Conservation (phyloP, 140 eudicot genomes). For the Flaveria floridana region DNA sequence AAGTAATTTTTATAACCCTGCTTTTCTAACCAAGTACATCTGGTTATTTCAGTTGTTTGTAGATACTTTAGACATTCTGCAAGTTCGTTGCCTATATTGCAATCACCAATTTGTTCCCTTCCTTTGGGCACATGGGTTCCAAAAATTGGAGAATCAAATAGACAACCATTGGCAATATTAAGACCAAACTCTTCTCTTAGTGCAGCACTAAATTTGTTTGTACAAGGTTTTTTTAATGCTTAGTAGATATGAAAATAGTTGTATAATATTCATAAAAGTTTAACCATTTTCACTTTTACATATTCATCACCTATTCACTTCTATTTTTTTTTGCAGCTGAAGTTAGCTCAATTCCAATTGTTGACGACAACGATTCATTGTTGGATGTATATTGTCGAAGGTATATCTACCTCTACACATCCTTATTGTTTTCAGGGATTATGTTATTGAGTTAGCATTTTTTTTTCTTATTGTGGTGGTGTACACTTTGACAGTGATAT, state of each 20-base stretch:
- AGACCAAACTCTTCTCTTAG: constrained; percentile 78
- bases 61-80: constrained; percentile 85
- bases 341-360: constrained; percentile 92
- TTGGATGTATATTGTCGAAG: constrained; percentile 95
- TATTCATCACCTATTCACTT: neutral
- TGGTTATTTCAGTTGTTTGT: constrained; percentile 75
- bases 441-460: constrained; percentile 2
- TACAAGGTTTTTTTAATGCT: constrained; percentile 59
- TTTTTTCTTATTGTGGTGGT: neutral
- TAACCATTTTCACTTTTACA: constrained; percentile 9
- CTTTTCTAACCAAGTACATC: constrained; percentile 34
- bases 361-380: constrained; percentile 85
- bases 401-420: constrained; percentile 33
- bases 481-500: constrained; percentile 67
- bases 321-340: constrained; percentile 56
- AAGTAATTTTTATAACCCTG: neutral
- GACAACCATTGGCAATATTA: constrained; percentile 75
- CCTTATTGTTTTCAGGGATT: constrained; percentile 6
- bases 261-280: neutral
- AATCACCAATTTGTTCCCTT: constrained; percentile 72
- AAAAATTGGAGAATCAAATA: constrained; percentile 73
- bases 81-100: constrained; percentile 80
- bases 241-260: neutral
- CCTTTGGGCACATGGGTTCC: constrained; percentile 99
- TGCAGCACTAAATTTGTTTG: constrained; percentile 77